Base-by-base conservation (phyloP, 768 basidiomycete genomes). In the Mycena galericulata region DNA sequence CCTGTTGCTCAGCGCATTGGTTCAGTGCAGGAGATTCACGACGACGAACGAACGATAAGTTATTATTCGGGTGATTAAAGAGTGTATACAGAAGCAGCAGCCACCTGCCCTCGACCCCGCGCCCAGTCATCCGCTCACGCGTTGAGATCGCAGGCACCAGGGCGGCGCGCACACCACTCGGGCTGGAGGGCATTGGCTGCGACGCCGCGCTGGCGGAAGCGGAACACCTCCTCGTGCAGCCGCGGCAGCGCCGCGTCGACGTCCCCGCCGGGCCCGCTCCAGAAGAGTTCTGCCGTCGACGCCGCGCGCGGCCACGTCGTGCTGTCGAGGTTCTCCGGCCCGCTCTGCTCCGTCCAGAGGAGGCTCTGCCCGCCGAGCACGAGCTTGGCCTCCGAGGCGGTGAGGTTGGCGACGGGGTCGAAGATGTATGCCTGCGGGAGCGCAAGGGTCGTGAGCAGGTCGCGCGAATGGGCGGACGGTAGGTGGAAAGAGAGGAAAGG, bases 231-330 rank as follows among this genome's bases (percentile, higher is more conserved):
- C 65, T 89, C 87, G 22, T 88, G 85, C 66, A 89, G 78, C 36
- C 88, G 80, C 4, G 84, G 83, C n/a, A 71, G 62, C 46, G 70
- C 70, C 45, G 30, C 22, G 17, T 71, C 14, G 27, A 71, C 70
- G 58, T 71, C 34, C 17, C 70, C 70, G 53, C 70, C 70, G 4
- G 70, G 53, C 11, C 87, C 87, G 15, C 79, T 85, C 88, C 88
- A 89, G 76, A 87, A 88, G 18, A 89, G 74, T 75, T 89, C 88
- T 0, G 87, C 87, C 2, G 83, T 80, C 2, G 86, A 82, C 0
- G 84, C 84, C 1, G 84, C 83, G 51, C 86, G 82, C 4, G 86
- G 88, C 88, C 88, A 89, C 11, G 80, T 73, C 43, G 82, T 83
- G 10, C 79, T 50, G 65, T 89, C 87, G 51, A 89, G 73, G 69